These are phyloP conservation scores for Cystofilobasidium macerans DNA, from an alignment of 768 basidiomycete species.

Conservation along the genomic window DNA sequence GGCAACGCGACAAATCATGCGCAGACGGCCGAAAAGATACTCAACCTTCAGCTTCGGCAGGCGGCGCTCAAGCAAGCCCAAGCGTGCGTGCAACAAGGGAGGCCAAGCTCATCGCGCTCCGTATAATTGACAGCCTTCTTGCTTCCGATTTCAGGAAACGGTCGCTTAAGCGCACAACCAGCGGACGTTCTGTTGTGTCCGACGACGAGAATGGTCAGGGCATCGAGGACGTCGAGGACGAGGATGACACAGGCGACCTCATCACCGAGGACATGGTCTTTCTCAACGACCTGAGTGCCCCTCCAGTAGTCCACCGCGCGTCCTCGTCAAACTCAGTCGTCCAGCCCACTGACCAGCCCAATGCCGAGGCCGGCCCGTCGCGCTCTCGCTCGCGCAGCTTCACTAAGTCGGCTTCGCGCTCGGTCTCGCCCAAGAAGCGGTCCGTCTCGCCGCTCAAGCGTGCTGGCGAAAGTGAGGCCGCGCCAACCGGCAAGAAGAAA, in stretches of 20 bases:
- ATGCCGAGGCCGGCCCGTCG: slow-evolving; percentile 27
- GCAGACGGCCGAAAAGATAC: slow-evolving; percentile 77
- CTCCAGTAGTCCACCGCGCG: slow-evolving; percentile 22
- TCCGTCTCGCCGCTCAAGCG: neutral
- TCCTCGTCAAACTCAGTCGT: slow-evolving; percentile 48
- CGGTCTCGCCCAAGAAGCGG: slow-evolving; percentile 31
- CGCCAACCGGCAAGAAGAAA: slow-evolving; percentile 36
- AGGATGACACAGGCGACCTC: slow-evolving; percentile 43
- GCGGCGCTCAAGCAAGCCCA: slow-evolving; percentile 62
- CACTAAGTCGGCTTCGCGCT: slow-evolving; percentile 40
- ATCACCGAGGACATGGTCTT: slow-evolving; percentile 70
- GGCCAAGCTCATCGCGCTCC: neutral
- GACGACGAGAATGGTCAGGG: neutral
- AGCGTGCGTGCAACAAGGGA: slow-evolving; percentile 31
- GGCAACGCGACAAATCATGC: slow-evolving; percentile 78
- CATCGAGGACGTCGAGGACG: slow-evolving; percentile 43
- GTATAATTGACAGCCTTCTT: too few species aligned
- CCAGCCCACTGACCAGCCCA: slow-evolving; percentile 33
- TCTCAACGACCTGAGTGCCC: slow-evolving; percentile 59
- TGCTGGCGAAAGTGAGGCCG: neutral
- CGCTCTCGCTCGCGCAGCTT: slow-evolving; percentile 26
- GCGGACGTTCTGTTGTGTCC: neutral
- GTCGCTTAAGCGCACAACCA: neutral
- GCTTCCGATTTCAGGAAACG: too few species aligned
- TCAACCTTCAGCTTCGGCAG: slow-evolving; percentile 84